Evolutionary conservation across 192 early-diverging fungal genomes (phyloP), one percentile per base, ranked within the genome.

Genomic region (Martensiomyces pterosporus): DNA sequence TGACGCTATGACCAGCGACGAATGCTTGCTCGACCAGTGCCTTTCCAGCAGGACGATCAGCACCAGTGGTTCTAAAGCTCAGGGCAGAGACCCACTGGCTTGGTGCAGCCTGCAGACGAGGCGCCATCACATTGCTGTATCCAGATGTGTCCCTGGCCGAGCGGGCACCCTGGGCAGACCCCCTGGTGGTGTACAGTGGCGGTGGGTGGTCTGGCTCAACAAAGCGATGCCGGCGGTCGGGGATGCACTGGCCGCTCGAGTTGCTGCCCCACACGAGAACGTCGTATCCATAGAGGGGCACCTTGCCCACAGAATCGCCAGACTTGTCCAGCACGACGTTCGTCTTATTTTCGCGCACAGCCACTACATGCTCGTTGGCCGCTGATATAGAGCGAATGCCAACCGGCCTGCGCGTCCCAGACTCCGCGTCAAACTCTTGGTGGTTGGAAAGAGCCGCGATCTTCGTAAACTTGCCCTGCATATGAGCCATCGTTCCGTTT

Each of bases 251-350:
- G 16, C 67, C 67, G 3, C 24, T 24, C 8, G 45, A 17, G 38
- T 70, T 70, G 47, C 47, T 50, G 36, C 67, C 67, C 67, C 67
- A 70, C 18, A 63, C 60, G 19, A 70, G 4, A 2, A 70, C 67
- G 5, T 70, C 67, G 26, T 70, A 49, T 12, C 67, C 67, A 47
- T 48, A 70, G 21, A 63, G 42, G 9, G 60, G 60, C 5, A 10
- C 5, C 15, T 53, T 47, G 15, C 25, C n/a, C 2, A 47, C 51
- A 2, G 55, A 42, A 18, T 12, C 24, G 15, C 60, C 67, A 0
- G 67, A 63, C 21, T 25, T 45, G 43, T 70, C 60, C 19, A 59
- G n/a, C 16, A 39, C 41, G 10, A 63, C 67, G 23, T 70, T 70
- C 12, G 67, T 54, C 33, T 42, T 36, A 51, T 70, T 63, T 22